These are phyloP conservation scores for Polygonum maritimum DNA, from an alignment of 148 eudicot genomes.

Conservation along the genomic window DNA sequence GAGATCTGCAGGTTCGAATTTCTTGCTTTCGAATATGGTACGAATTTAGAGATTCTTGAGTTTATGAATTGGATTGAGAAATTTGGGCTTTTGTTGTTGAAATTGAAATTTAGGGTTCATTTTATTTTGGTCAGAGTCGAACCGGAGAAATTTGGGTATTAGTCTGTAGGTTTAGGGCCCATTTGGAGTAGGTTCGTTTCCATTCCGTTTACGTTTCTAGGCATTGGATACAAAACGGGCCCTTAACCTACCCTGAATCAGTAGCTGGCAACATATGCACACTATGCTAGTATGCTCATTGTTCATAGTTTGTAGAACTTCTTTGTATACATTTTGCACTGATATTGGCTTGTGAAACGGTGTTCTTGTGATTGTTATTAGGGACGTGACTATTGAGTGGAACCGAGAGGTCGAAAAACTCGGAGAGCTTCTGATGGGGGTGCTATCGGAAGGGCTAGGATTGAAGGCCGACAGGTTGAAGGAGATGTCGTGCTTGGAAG, in stretches of 20 bases:
- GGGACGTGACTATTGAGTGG: conserved; percentile 28
- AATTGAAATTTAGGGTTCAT: neutral
- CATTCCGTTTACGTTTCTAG: no score
- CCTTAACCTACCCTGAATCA: no score
- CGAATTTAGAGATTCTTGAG: neutral
- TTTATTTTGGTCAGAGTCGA: no score
- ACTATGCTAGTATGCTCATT: no score
- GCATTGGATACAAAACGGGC: no score
- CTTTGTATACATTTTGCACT: no score
- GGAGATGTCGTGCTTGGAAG: conserved; percentile 8
- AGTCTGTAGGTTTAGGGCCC: no score
- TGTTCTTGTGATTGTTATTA: neutral
- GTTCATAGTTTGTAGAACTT: no score
- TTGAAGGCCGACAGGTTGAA: conserved; percentile 10
- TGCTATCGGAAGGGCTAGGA: conserved; percentile 32
- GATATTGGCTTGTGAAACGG: neutral
- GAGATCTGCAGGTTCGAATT: conserved; percentile 19
- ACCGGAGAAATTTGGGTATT: no score
- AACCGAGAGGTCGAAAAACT: conserved; percentile 21
- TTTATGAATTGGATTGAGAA: neutral
- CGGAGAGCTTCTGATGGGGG: conserved; percentile 20
- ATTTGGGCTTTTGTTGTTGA: neutral
- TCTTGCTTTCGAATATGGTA: neutral
- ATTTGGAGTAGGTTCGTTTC: no score
- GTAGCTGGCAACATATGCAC: no score